Conservation (phyloP, 2,329 filamentous ascomycete genomes). For the Curvularia sp. region DNA sequence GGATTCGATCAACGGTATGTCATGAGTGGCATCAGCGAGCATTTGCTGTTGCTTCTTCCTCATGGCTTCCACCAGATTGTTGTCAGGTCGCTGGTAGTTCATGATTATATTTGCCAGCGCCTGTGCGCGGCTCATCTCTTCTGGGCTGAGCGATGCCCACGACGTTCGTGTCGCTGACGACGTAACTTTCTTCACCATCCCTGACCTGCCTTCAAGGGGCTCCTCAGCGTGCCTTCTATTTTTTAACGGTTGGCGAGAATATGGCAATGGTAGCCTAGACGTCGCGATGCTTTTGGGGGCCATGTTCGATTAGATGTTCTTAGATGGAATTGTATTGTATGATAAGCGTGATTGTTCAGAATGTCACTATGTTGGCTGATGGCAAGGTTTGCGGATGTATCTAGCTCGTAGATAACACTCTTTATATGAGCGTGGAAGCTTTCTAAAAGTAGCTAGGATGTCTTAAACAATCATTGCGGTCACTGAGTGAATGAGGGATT, state of each 20-base stretch:
- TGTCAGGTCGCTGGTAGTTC: conserved; percentile 10
- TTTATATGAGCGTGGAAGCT: neutral
- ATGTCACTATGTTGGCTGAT: too few species aligned
- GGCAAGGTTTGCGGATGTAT: neutral
- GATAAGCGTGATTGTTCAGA: too few species aligned
- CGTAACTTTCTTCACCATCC: neutral
- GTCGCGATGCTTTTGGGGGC: neutral
- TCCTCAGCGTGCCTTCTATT: neutral
- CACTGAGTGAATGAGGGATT: neutral
- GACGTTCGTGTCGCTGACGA: neutral
- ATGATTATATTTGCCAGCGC: conserved; percentile 5
- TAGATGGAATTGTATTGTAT: too few species aligned
- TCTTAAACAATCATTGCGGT: neutral
- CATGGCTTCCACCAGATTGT: conserved; percentile 3
- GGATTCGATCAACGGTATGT: neutral
- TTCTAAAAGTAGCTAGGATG: neutral
- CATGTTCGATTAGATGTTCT: neutral
- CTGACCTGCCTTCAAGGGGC: neutral
- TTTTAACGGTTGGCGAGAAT: neutral
- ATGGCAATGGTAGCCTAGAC: neutral
- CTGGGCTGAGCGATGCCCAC: neutral
- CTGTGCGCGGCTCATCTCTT: neutral
- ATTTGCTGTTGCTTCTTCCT: neutral
- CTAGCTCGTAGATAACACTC: neutral
- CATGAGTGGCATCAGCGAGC: neutral